Evolutionary conservation across 495 filamentous ascomycete genomes (phyloP), one percentile per base, ranked within the genome.

Genomic region (Choiromyces venosus): DNA sequence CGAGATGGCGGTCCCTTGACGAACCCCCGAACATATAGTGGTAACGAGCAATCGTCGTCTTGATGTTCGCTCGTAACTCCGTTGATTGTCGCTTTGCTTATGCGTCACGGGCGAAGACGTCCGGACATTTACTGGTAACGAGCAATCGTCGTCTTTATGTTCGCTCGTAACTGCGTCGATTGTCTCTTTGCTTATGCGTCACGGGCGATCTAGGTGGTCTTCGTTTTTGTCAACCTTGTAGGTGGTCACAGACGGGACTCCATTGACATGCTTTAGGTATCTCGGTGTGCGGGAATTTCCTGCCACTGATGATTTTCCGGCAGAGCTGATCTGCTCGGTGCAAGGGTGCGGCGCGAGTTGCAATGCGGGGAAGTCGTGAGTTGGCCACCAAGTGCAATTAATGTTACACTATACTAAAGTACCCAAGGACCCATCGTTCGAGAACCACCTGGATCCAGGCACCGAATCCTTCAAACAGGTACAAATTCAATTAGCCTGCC

Each of bases 191-290:
- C 9, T n/a, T 29, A n/a, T 56, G 46, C 10, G 8, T 56, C 8
- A 56, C n/a, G 46, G 29, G 46, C 10, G 46, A 56, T 29, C 46
- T 56, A 10, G 46, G 46, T 56, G 46, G 46, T 56, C 46, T 29
- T 25, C 46, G 46, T 56, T 56, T 56, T 29, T 56, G 46, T 56
- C 46, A 56, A 56, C 46, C 46, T 56, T 56, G 46, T 56, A 56
- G 46, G 46, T 56, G n/a, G 46, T 29, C 46, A 56, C 29, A n/a
- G 46, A 56, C 46, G 46, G 10, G 46, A 29, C 46, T n/a, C n/a
- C n/a, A n/a, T n/a, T n/a, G n/a, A 56, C 14, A 56, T 56, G 46
- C n/a, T 56, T 56, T 29, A 29, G n/a, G 46, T 56, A 56, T 56
- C 46, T 29, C n/a, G 10, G 46, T 56, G 46, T 25, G 46, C n/a